phyloP scores from a whole-genome alignment of 768 basidiomycete species.

The Porphyrellus cyaneotinctus region DNA sequence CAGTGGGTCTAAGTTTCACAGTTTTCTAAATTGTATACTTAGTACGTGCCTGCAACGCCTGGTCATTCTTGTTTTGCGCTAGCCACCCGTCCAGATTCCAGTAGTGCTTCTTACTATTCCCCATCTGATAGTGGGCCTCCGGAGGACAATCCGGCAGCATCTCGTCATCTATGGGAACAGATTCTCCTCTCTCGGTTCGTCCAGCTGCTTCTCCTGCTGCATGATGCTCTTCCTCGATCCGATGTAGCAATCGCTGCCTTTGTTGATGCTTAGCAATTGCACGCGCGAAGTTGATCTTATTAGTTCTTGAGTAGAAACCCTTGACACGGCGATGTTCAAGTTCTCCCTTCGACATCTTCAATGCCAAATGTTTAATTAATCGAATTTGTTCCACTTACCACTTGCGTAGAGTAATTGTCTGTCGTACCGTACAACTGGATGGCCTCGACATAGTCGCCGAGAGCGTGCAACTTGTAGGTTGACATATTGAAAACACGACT shows the following conservation, averaged over 20 bases:
- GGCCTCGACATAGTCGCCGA: constrained; percentile 12
- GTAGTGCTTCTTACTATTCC: neutral
- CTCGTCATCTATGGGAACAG: constrained; percentile 5
- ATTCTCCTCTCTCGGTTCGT: no score
- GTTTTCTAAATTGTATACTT: no score
- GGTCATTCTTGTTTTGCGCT: neutral
- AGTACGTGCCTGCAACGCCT: fast-evolving
- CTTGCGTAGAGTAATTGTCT: constrained; percentile 36
- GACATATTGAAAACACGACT: constrained; percentile 7
- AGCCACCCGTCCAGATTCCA: constrained; percentile 2
- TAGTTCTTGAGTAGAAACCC: constrained; percentile 35
- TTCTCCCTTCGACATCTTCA: no score
- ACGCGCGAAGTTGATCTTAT: constrained; percentile 18
- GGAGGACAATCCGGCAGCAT: constrained; percentile 1
- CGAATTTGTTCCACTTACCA: no score
- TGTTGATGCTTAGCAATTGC: constrained; percentile 31
- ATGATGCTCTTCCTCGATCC: neutral
- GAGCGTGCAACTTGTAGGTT: constrained; percentile 17
- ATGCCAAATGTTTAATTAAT: no score
- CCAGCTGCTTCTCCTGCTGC: no score
- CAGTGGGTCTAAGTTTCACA: no score
- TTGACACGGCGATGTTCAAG: constrained; percentile 37
- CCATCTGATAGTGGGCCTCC: constrained; percentile 24
- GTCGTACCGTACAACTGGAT: constrained; percentile 12
- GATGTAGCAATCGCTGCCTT: constrained; percentile 3